A percentile compares a stretch with the other conserved stretches of the same genome.
These are phyloP conservation scores for Neopestalotiopsis sp. DNA, from an alignment of 2,329 filamentous ascomycete genomes.

Conservation along the genomic window DNA sequence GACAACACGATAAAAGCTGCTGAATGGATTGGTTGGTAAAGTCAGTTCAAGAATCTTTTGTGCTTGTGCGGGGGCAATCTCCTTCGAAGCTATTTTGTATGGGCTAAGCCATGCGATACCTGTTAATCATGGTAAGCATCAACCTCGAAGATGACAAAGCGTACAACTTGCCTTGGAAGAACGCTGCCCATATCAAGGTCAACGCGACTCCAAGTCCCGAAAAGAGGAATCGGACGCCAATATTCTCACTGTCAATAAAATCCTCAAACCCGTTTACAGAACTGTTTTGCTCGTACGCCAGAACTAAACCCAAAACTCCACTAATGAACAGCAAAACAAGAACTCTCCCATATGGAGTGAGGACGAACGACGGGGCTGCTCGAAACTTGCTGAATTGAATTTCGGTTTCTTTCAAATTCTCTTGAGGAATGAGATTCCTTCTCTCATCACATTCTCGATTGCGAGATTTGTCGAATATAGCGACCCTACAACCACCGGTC, in stretches of 20 bases:
- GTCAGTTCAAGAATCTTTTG: constrained; percentile 44
- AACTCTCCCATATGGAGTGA: constrained; percentile 29
- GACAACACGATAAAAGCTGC: constrained; percentile 45
- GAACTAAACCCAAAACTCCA: constrained; percentile 36
- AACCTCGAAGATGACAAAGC: too few species aligned
- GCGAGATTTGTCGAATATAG: too few species aligned
- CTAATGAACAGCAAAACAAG: constrained; percentile 32
- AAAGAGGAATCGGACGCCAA: constrained; percentile 46
- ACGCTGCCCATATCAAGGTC: constrained; percentile 42
- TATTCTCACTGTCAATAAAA: constrained; percentile 45
- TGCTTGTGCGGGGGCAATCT: constrained; percentile 26
- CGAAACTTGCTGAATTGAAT: constrained; percentile 18
- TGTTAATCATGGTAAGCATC: not conserved
- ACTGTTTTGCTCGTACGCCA: constrained; percentile 41
- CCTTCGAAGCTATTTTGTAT: constrained; percentile 40
- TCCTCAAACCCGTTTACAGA: constrained; percentile 41
- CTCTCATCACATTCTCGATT: too few species aligned
- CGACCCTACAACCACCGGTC: too few species aligned
- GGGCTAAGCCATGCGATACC: constrained; percentile 38
- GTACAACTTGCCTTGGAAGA: constrained; percentile 38
- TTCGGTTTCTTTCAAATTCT: constrained; percentile 10
- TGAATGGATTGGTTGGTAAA: constrained; percentile 37
- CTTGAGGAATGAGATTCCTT: not conserved
- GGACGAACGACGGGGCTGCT: constrained; percentile 31
- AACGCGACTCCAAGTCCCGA: constrained; percentile 43